These are phyloP conservation scores for Gnaphalium uliginosum DNA, from an alignment of 129 eudicot genomes.

Conservation along the genomic window DNA sequence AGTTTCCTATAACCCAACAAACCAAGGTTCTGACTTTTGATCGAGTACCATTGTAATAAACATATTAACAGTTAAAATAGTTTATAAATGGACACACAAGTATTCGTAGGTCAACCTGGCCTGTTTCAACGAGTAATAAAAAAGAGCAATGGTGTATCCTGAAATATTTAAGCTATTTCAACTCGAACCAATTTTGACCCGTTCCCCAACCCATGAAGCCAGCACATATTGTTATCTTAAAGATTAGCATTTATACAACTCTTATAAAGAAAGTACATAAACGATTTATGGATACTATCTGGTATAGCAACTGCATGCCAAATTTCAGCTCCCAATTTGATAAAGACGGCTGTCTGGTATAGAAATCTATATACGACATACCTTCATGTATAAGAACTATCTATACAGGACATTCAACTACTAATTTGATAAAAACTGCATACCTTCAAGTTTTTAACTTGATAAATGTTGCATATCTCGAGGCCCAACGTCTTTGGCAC, in stretches of 20 bases:
- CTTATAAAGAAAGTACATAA: neutral
- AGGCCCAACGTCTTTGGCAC: neutral
- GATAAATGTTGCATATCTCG: neutral
- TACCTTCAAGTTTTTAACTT: no score
- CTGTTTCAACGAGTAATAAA: neutral
- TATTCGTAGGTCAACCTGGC: neutral
- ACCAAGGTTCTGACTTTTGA: neutral
- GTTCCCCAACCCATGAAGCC: neutral
- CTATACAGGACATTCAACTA: no score
- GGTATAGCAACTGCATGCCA: neutral
- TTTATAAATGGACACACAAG: neutral
- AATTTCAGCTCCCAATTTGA: no score
- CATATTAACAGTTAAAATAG: neutral
- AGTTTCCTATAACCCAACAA: no score
- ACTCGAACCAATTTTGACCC: neutral
- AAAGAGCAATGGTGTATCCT: no score
- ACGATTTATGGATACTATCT: neutral
- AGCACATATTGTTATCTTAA: neutral
- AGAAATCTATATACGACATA: no score
- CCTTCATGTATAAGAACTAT: no score
- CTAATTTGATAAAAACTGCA: no score
- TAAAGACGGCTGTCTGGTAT: no score
- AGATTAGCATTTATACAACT: neutral
- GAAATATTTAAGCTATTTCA: neutral
- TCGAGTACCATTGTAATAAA: neutral